Conservation (phyloP, 1,139 yeast genomes). For the Suhomyces coccinellae region DNA sequence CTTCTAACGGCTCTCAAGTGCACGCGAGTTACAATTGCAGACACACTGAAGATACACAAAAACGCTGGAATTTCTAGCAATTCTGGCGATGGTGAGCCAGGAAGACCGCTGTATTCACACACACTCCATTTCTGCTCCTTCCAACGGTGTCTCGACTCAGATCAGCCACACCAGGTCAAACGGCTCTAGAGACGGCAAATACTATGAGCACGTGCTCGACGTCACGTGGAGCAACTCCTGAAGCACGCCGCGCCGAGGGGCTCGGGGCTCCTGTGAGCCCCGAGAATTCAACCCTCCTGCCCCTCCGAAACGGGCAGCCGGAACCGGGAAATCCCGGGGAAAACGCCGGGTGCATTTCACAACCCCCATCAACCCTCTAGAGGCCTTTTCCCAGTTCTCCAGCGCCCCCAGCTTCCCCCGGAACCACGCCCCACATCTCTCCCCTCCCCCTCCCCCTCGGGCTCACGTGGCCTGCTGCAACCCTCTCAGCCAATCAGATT, state of each 20-base stretch:
- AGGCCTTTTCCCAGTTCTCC: background rate
- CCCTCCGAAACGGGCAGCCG: no score
- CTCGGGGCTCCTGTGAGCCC: background rate
- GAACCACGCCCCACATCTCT: background rate
- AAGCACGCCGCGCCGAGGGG: background rate
- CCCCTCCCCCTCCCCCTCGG: background rate
- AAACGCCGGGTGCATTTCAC: background rate
- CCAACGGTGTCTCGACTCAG: no score
- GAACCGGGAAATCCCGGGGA: no score
- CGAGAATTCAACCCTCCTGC: background rate
- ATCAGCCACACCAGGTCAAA: background rate
- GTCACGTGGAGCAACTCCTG: background rate
- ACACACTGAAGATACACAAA: no score
- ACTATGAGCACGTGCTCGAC: background rate
- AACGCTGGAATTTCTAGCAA: no score
- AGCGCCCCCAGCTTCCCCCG: background rate
- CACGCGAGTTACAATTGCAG: no score
- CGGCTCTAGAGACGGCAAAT: background rate
- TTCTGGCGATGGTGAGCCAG: no score
- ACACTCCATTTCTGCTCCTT: no score
- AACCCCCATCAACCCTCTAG: background rate
- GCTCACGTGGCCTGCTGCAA: conserved; percentile 6
- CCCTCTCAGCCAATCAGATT: conserved; percentile 9
- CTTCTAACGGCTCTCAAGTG: no score
- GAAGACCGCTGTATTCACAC: no score